Conservation (phyloP, 768 basidiomycete genomes). For the Mycena albidolilacea region DNA sequence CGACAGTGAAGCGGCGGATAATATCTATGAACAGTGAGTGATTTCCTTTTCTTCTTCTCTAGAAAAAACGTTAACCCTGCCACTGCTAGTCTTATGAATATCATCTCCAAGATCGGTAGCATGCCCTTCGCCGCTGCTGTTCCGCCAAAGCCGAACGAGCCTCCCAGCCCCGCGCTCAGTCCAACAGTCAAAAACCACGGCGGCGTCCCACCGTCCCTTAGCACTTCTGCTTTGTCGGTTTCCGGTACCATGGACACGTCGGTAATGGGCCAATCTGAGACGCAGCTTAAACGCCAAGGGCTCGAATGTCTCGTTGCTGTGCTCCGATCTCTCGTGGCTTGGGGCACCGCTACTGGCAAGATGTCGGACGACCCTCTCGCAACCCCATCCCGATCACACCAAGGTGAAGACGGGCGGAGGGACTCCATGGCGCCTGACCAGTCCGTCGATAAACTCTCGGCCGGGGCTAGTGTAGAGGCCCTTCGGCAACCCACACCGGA, state of each 20-base stretch:
- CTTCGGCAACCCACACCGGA: slow-evolving; percentile 84
- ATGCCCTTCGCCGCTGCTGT: slow-evolving; percentile 58
- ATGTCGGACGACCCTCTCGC: slow-evolving; percentile 57
- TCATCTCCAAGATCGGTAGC: slow-evolving; percentile 92
- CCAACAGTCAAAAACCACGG: slow-evolving; percentile 63
- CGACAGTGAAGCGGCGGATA: slow-evolving; percentile 93
- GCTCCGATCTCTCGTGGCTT: slow-evolving; percentile 89
- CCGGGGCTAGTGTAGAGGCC: slow-evolving; percentile 65
- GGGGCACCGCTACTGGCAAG: slow-evolving; percentile 79
- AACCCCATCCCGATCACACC: slow-evolving; percentile 60
- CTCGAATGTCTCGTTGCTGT: slow-evolving; percentile 95
- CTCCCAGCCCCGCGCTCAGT: slow-evolving; percentile 72
- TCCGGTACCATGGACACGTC: slow-evolving; percentile 80
- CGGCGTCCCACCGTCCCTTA: slow-evolving; percentile 68
- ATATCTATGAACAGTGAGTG: slow-evolving; percentile 95
- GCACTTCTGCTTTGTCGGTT: slow-evolving; percentile 74
- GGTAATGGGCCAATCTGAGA: slow-evolving; percentile 81
- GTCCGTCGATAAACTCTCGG: slow-evolving; percentile 69
- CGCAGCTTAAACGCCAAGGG: slow-evolving; percentile 89
- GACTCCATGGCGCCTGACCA: slow-evolving; percentile 71
- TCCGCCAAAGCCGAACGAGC: slow-evolving; percentile 68
- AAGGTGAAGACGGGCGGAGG: slow-evolving; percentile 66
- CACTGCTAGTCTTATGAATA: slow-evolving; percentile 84
- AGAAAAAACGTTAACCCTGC: not conserved
- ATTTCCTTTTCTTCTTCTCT: not conserved